These are phyloP conservation scores for Fusarium citri DNA, from an alignment of 2,329 filamentous ascomycete genomes.

Conservation along the genomic window DNA sequence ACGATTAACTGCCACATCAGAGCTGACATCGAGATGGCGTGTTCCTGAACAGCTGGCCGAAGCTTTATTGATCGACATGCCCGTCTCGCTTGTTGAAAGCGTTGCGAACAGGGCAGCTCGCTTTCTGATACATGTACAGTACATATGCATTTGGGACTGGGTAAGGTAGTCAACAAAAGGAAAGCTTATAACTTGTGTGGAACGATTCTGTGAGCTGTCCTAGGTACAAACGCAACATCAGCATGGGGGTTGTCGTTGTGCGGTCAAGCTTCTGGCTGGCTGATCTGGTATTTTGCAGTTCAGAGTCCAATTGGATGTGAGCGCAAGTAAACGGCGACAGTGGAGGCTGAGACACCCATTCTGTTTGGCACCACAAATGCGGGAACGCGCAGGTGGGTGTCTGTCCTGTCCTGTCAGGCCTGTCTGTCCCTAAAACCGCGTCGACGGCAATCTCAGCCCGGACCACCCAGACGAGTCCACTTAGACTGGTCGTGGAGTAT, in stretches of 20 bases:
- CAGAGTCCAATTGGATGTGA: background rate
- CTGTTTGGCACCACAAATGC: constrained; percentile 38
- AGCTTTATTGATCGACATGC: constrained; percentile 38
- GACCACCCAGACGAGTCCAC: constrained; percentile 27
- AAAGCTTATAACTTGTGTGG: constrained; percentile 8
- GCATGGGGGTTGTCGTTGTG: constrained; percentile 27
- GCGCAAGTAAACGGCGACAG: constrained; percentile 42
- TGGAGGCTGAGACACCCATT: constrained; percentile 38
- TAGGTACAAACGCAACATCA: constrained; percentile 1
- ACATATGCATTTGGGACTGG: too few species aligned
- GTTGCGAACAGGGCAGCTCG: constrained; percentile 19
- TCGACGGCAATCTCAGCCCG: constrained; percentile 48
- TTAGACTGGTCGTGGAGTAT: constrained; percentile 28
- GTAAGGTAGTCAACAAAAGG: background rate
- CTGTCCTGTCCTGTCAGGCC: too few species aligned
- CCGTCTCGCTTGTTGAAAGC: constrained; percentile 34
- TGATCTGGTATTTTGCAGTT: background rate
- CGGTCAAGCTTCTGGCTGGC: constrained; percentile 18
- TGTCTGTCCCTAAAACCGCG: constrained; percentile 41
- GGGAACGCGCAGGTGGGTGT: constrained; percentile 37
- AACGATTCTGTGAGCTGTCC: constrained; percentile 16
- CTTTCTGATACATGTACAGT: background rate
- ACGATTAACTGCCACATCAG: background rate
- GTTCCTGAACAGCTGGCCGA: constrained; percentile 36
- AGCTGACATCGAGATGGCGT: constrained; percentile 19